Evolutionary conservation across 805 yeast genomes (phyloP).

Genomic region (Kuraishia floccosa): DNA sequence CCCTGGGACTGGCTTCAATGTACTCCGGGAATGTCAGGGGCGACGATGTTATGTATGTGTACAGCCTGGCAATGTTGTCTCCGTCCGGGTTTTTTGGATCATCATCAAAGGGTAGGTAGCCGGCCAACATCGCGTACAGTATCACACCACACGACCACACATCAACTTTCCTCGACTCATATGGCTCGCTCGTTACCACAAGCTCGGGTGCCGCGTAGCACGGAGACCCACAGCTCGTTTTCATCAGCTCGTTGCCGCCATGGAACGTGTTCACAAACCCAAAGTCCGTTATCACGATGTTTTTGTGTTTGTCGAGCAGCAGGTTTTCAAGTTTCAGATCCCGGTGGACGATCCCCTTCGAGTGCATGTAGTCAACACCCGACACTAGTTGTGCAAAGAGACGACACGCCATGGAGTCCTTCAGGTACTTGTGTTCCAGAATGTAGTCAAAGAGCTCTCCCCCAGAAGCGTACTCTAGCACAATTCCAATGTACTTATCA

Average conservation of each 20-base stretch:
- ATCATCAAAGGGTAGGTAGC: constrained; percentile 95
- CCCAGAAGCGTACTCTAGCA: constrained; percentile 92
- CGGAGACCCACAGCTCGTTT: constrained; percentile 93
- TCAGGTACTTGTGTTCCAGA: constrained; percentile 72
- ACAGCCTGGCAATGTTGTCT: constrained; percentile 80
- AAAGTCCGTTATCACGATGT: constrained; percentile 80
- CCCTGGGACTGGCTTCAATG: constrained; percentile 83
- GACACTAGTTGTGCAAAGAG: constrained; percentile 87
- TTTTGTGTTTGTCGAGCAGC: constrained; percentile 74
- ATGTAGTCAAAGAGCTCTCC: constrained; percentile 95
- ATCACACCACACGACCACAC: constrained; percentile 97
- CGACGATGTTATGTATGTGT: constrained; percentile 84
- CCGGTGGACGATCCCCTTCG: constrained; percentile 70
- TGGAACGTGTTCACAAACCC: constrained; percentile 88
- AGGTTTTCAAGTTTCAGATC: constrained; percentile 70
- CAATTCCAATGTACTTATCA: constrained; percentile 93
- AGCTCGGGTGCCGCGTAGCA: constrained; percentile 98
- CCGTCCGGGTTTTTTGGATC: constrained; percentile 97
- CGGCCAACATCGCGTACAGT: constrained; percentile 92
- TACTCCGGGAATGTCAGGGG: constrained; percentile 94
- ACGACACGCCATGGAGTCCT: constrained; percentile 78
- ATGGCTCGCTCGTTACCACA: constrained; percentile 77
- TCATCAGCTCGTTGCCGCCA: constrained; percentile 66
- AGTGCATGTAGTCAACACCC: constrained; percentile 85
- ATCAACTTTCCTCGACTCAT: constrained; percentile 89